These are phyloP conservation scores for Lodderomyces margitis DNA, from an alignment of 1,139 yeast species.

Conservation along the genomic window DNA sequence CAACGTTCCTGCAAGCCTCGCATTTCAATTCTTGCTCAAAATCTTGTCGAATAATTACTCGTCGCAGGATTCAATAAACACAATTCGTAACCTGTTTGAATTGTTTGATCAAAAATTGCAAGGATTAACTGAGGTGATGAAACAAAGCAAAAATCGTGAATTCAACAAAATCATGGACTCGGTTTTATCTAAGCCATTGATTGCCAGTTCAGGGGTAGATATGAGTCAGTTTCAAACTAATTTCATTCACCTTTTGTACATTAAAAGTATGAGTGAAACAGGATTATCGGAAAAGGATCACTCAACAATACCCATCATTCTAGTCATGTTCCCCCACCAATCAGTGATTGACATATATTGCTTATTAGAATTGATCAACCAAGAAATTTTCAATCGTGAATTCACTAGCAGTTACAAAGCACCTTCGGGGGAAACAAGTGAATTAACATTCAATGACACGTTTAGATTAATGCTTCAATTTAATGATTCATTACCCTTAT, in stretches of 20 bases:
- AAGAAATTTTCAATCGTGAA: slow-evolving; percentile 26
- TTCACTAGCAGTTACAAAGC: not conserved
- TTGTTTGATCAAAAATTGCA: slow-evolving; percentile 23
- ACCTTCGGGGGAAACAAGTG: slow-evolving; percentile 1
- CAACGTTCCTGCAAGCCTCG: slow-evolving; percentile 25
- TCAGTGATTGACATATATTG: slow-evolving; percentile 27
- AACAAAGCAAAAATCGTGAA: slow-evolving; percentile 32
- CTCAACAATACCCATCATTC: slow-evolving; percentile 39
- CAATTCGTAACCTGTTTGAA: slow-evolving; percentile 20
- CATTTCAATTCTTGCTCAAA: slow-evolving; percentile 28
- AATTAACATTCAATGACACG: slow-evolving; percentile 12
- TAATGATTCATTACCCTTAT: slow-evolving; percentile 43
- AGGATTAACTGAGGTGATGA: slow-evolving; percentile 25
- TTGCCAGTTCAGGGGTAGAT: slow-evolving; percentile 23
- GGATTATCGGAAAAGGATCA: slow-evolving; percentile 41
- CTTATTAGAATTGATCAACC: slow-evolving; percentile 34
- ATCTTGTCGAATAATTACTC: slow-evolving; percentile 21
- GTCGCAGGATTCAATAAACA: slow-evolving; percentile 18
- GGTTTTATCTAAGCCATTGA: slow-evolving; percentile 32
- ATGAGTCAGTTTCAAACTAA: slow-evolving; percentile 23
- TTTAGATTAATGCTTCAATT: slow-evolving; percentile 36
- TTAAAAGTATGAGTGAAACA: slow-evolving; percentile 37
- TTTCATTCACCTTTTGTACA: slow-evolving; percentile 32
- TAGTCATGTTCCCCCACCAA: slow-evolving; percentile 29
- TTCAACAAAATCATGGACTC: slow-evolving; percentile 28